A percentile compares a stretch with the other conserved stretches of the same genome.
Evolutionary conservation across 495 filamentous ascomycete species (phyloP).

Genomic region (Penicillium chermesinum): DNA sequence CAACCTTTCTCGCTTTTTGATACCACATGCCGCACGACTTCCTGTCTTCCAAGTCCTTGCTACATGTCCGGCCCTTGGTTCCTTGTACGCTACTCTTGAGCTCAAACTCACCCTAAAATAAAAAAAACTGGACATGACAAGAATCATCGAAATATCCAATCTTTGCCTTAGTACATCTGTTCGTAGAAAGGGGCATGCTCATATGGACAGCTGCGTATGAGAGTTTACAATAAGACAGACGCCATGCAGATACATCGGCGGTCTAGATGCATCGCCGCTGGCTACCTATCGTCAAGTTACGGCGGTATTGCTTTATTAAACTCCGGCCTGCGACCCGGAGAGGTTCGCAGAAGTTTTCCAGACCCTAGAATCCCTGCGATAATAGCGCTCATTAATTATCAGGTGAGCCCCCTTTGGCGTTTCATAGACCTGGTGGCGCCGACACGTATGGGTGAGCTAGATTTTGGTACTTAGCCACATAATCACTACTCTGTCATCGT

Average conservation of each 20-base stretch:
- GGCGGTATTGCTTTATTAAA: neutral
- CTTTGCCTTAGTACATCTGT: constrained; percentile 12
- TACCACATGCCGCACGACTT: constrained; percentile 36
- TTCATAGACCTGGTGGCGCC: constrained; percentile 21
- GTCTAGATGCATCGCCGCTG: constrained; percentile 11
- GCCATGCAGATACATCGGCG: constrained; percentile 22
- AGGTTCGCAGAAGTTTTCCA: constrained; percentile 13
- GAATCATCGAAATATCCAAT: constrained; percentile 13
- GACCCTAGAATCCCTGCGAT: constrained; percentile 11
- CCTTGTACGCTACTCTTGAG: constrained; percentile 24
- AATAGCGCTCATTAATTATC: constrained; percentile 13
- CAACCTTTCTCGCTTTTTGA: no score
- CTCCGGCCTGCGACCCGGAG: neutral
- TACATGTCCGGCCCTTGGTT: constrained; percentile 7
- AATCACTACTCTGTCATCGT: neutral
- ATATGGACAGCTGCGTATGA: neutral
- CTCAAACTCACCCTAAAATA: constrained; percentile 1
- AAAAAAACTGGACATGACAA: constrained; percentile 5
- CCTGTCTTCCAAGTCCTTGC: constrained; percentile 2
- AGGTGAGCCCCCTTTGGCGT: constrained; percentile 10
- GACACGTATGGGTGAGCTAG: constrained; percentile 21
- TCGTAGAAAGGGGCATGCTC: constrained; percentile 4
- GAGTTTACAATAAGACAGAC: constrained; percentile 6
- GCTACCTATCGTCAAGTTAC: neutral
- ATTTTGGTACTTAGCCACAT: neutral